Base-by-base conservation (phyloP, 305 asterid species). In the Petunia hybrid region DNA sequence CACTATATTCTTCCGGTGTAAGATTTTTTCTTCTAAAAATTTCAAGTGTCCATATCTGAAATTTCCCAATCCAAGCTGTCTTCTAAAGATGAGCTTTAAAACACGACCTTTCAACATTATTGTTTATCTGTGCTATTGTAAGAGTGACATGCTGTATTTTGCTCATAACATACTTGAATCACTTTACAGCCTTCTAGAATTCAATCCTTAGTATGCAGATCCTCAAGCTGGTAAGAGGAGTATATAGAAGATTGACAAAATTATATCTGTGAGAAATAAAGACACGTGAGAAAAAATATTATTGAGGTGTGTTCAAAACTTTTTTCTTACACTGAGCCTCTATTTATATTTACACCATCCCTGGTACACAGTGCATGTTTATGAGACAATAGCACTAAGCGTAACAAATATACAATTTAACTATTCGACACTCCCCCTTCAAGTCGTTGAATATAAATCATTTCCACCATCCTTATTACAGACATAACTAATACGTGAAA, bases 211-310 rank as follows among this genome's bases (percentile, higher is more conserved):
- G 67, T 22, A 31, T 22, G 67, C 8, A 61, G 67, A 41, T 62
- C 67, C 67, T 62, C 67, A 53, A 10, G 0, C 67, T 62, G 67
- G 67, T 62, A 39, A 62, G 9, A 62, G 35, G 67, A 38, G 67
- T 62, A 8, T 62, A 62, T 62, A 62, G 9, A 6, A 38, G 6
- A 35, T 31, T 35, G 39, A 62, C 39, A 22, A 13, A 62, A 35
- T 62, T 62, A 4, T 35, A 22, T 22, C 31, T 22, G 31, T 22
- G 31, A 22, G 31, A 22, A 22, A 22, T 22, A 22, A 22, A 22
- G 31, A 22, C 31, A 22, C 31, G 31, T 22, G 31, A 22, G 31
- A 22, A 22, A 22, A 22, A 22, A 22, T 22, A 22, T 22, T 22
- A 22, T 22, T 22, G 31, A 22, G 31, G 31, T 22, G 31, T 22